Evolutionary conservation across 2,329 filamentous ascomycete species (phyloP), one percentile per base, ranked within the genome.

Genomic region (Plectosphaerella sp.): DNA sequence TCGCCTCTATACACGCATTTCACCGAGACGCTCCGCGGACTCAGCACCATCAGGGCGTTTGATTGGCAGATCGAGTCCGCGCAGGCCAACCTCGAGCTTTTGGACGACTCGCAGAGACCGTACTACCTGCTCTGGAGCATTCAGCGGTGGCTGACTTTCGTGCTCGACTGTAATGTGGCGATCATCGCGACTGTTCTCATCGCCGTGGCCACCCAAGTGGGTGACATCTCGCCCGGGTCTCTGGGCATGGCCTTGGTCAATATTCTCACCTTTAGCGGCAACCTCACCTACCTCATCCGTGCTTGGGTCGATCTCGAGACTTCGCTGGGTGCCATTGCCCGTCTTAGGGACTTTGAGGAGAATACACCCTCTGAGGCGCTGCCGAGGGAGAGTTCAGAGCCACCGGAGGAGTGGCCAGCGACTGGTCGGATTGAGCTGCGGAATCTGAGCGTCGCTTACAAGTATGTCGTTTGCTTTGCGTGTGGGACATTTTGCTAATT

Each of bases 121-220:
- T 80, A 77, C 48, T 86, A 86, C 57, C 69, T 83, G 0, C 68
- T 84, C 6, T 77, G 72, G 52, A 74, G 75, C 39, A 72, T 83
- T 4, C 83, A 86, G 59, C 71, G 78, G 36, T 85, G 82, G 81
- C 66, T 83, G 0, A 72, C 67, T 0, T 62, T 83, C 1, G 75
- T 79, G 0, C 61, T 83, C 1, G 76, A 80, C 52, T 61, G 81
- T 25, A 67, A 76, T 4, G 72, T 78, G 1, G 72, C 75, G 1
- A 71, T 59, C 2, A 65, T 81, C 33, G 75, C 75, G 1, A 67
- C 74, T 1, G 57, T 78, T 3, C 58, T 80, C 2, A 72, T 80
- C 10, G 66, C 69, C 46, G 59, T 79, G 2, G 71, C 75, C 2
- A 71, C 77, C 2, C 49, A 55, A 3, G 6, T 56, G 9, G 49